A percentile compares a stretch with the other conserved stretches of the same genome.
These are phyloP conservation scores for Volvariella surrecta DNA, from an alignment of 1,284 basidiomycete genomes.

Conservation along the genomic window DNA sequence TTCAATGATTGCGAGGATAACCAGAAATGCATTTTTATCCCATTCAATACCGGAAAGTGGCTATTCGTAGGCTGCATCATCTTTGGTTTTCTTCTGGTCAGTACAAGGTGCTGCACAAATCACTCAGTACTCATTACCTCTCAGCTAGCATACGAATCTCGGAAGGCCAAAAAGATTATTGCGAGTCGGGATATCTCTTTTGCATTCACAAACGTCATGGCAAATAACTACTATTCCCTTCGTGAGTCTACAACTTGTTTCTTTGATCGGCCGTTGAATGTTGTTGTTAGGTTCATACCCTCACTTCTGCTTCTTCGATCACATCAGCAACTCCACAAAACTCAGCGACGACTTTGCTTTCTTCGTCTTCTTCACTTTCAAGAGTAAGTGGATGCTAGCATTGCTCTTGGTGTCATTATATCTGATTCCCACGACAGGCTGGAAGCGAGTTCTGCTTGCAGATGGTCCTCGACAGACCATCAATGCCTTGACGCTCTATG, in stretches of 20 bases:
- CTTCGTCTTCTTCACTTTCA: slow-evolving; percentile 99
- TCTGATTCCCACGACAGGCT: slow-evolving; percentile 44
- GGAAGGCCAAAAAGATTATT: slow-evolving; percentile 91
- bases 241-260: slow-evolving; percentile 46
- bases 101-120: no score
- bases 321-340: slow-evolving; percentile 94
- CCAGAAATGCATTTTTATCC: slow-evolving; percentile 77
- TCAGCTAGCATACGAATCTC: slow-evolving; percentile 83
- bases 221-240: slow-evolving; percentile 91
- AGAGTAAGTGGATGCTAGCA: slow-evolving; percentile 56
- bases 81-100: slow-evolving; percentile 88
- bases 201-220: slow-evolving; percentile 95
- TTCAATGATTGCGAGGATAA: slow-evolving; percentile 61
- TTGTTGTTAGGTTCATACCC: slow-evolving; percentile 73
- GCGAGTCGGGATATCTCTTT: slow-evolving; percentile 93
- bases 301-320: slow-evolving; percentile 97
- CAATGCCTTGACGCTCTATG: slow-evolving; percentile 91
- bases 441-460: slow-evolving; percentile 91
- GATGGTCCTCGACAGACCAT: slow-evolving; percentile 98
- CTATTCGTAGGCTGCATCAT: slow-evolving; percentile 97
- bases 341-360: slow-evolving; percentile 96
- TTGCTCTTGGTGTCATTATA: slow-evolving; percentile 7
- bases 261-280: slow-evolving; percentile 1
- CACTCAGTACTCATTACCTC: slow-evolving; percentile 3
- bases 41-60: slow-evolving; percentile 90